Evolutionary conservation across 139 green algal genomes (phyloP).

Genomic region (Monoraphidium neglectum): DNA sequence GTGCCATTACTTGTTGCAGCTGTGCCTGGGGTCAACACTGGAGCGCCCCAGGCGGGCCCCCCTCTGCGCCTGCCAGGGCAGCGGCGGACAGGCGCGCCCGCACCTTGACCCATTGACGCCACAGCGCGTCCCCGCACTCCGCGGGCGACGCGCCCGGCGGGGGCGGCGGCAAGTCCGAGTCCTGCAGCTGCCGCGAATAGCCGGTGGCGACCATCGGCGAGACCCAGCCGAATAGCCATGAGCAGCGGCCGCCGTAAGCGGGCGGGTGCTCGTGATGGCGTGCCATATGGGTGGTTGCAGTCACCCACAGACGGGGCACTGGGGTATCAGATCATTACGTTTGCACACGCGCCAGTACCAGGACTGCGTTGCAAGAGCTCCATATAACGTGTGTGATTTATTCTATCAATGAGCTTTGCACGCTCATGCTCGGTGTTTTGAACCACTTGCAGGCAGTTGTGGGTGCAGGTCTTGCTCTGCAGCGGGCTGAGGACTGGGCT

Average conservation of each 20-base stretch:
- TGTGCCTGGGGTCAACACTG: background rate
- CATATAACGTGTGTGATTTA: too few species aligned
- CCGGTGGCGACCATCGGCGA: constrained; percentile 44
- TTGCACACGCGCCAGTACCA: too few species aligned
- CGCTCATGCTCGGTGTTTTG: too few species aligned
- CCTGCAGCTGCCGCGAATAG: constrained; percentile 43
- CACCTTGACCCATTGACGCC: constrained; percentile 53
- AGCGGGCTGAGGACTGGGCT: too few species aligned
- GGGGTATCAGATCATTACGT: too few species aligned
- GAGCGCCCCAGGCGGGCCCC: background rate
- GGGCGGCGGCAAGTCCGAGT: constrained; percentile 53
- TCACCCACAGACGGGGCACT: too few species aligned
- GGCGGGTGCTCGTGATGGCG: too few species aligned
- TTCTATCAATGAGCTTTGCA: too few species aligned
- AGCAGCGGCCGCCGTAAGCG: background rate
- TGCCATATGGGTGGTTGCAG: too few species aligned
- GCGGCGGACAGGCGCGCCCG: background rate
- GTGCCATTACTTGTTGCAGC: background rate
- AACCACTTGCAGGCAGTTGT: too few species aligned
- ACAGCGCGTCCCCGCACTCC: constrained; percentile 43
- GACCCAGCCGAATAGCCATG: constrained; percentile 55
- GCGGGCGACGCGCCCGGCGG: constrained; percentile 36
- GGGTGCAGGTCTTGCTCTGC: too few species aligned
- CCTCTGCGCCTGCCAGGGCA: background rate
- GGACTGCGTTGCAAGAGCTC: too few species aligned